Evolutionary conservation across 2,329 filamentous ascomycete species (phyloP), one percentile per base, ranked within the genome.

Genomic region (Sclerotinia borealis): DNA sequence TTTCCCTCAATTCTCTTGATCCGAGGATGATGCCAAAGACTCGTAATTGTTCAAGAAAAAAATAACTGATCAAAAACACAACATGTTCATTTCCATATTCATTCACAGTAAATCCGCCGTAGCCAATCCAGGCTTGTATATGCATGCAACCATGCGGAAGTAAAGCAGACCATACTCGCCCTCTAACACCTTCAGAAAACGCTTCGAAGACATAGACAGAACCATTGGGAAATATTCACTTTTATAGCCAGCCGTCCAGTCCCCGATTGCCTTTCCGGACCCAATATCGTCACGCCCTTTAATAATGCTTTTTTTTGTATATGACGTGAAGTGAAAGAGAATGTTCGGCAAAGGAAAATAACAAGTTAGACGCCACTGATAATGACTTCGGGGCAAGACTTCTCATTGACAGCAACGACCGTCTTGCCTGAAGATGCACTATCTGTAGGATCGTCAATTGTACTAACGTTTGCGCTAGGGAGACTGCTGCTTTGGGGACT

Each of bases 401-500:
- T 67, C 25, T 69, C 65, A 29, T 68, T 66, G 19, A 59, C 43
- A 19, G 67, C 65, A 25, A 61, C 61, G 10, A 63, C 52, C 8
- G 64, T 67, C 48, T 72, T 70, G 27, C 65, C 65, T n/a, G 66
- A 66, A 27, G 65, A 66, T 36, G 65, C 55, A 47, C 61, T 63
- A 39, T 72, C 71, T 27, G 65, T 65, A 25, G 70, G 64, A 19
- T 72, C 72, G 25, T 74, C 72, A 41, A 73, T 72, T 19, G 69
- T 82, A 71, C 85, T 86, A 43, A 80, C 80, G 67, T 81, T 85
- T 2, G 85, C 84, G 74, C 86, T 90, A 5, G 86, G 83, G 2
- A 87, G 80, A 65, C 83, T 86, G 72, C 80, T 86, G 73, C 84
- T 90, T 69, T 86, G 85, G 1, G 87, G 87, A 67, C 85, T 90